Base-by-base conservation (phyloP, 345 rosid species). In the Psidium friedrichsthalianum region DNA sequence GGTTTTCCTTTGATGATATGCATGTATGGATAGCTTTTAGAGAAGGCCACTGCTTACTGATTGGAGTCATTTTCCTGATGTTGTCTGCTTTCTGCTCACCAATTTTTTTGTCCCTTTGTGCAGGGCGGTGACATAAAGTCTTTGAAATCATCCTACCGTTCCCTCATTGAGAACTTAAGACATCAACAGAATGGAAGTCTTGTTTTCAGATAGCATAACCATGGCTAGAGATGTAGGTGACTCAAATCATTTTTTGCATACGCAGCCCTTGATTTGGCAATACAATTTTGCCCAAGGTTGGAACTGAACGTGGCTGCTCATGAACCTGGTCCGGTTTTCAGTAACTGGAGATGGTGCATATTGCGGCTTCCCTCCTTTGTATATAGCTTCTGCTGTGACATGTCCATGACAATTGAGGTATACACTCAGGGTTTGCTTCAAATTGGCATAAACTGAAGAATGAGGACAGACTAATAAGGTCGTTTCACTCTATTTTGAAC, bases 111-210 rank as follows among this genome's bases (percentile, higher is more conserved):
- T 88, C 80, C 74, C 51, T 55, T 32, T 86, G 51, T 61, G 81
- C 96, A 97, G 99, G 98, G 94, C 82, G 87, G 86, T 83, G 99
- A 97, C 89, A 86, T 92, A 22, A 92, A 94, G 88, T 90, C 92
- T 21, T 86, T 94, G 91, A 95, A 90, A 89, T 93, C 93, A 51
- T 94, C 90, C 86, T 94, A 95, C 90, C 96, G 90, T 84, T 92
- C 94, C 51, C 95, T 95, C 24, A 89, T 94, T 24, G 98, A 95
- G 87, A 95, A 89, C 85, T 84, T 96, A 84, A 89, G 98, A 83
- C 88, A 86, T 83, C 98, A 93, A 83, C 98, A 93, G 88, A 96
- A 97, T 20, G 98, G 98, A 83, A 92, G 87, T 90, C 93, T 88
- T 51, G 96, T 91, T 86, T 95, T 96, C 94, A 95, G 98, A 94